These are phyloP conservation scores for Wickerhamiella galacta DNA, from an alignment of 805 yeast species.

Conservation along the genomic window DNA sequence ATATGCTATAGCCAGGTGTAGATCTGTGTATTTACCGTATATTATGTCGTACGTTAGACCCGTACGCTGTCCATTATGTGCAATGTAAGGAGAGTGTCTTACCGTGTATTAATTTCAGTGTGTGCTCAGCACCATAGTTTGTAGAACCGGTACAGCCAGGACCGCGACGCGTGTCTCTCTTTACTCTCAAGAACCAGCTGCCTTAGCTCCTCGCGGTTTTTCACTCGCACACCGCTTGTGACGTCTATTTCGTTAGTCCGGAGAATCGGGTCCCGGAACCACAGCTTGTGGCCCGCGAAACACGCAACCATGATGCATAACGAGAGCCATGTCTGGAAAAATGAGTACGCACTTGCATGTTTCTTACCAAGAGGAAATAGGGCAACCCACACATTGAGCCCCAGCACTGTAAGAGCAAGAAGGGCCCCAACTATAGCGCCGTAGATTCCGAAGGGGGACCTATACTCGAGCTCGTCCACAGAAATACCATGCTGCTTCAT, in stretches of 20 bases:
- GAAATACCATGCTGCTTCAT: conserved; percentile 47
- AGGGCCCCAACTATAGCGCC: conserved; percentile 50
- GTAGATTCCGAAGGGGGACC: conserved; percentile 46
- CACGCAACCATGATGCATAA: conserved; percentile 17
- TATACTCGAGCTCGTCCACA: conserved; percentile 50
- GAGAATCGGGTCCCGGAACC: conserved; percentile 9
- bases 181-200: conserved; percentile 44
- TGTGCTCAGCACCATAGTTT: conserved; percentile 34
- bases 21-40: conserved; percentile 1
- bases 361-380: conserved; percentile 46
- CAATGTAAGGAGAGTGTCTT: neutral
- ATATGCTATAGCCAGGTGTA: neutral
- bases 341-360: conserved; percentile 22
- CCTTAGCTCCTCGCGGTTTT: conserved; percentile 14
- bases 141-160: conserved; percentile 33
- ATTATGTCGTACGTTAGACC: neutral
- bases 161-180: conserved; percentile 30
- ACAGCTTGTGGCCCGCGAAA: conserved; percentile 8
- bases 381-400: conserved; percentile 74
- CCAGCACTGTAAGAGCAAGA: conserved; percentile 42
- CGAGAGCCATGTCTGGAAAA: conserved; percentile 41
- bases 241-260: conserved; percentile 10
- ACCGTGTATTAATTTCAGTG: neutral
- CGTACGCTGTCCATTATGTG: neutral
- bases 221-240: conserved; percentile 9